These are phyloP conservation scores for Leccinellum rugosiceps DNA, from an alignment of 768 basidiomycete genomes.

Conservation along the genomic window DNA sequence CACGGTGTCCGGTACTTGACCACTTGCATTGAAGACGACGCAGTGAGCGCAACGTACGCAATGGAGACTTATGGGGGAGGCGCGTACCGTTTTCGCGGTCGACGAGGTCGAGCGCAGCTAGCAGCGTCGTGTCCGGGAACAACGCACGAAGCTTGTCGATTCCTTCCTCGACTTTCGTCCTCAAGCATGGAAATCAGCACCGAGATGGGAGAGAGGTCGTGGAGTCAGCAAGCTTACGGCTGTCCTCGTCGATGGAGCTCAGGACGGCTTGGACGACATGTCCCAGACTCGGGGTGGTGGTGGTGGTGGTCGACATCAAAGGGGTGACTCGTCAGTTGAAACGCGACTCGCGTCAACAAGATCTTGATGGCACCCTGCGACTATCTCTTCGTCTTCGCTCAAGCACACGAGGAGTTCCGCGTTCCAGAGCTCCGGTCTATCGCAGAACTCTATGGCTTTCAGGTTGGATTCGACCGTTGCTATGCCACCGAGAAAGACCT, in stretches of 20 bases:
- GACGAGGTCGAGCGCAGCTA: slow-evolving; percentile 75
- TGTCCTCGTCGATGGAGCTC: slow-evolving; percentile 31
- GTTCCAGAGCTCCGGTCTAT: slow-evolving; percentile 80
- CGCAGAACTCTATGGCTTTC: slow-evolving; percentile 69
- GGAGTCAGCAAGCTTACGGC: slow-evolving; percentile 23
- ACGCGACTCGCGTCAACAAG: background rate
- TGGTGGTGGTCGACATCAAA: slow-evolving; percentile 18
- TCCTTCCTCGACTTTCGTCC: slow-evolving; percentile 42
- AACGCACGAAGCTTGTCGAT: slow-evolving; percentile 54
- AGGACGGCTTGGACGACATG: slow-evolving; percentile 33
- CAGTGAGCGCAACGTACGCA: background rate
- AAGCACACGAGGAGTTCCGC: slow-evolving; percentile 77
- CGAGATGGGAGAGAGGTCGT: background rate
- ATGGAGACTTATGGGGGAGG: background rate
- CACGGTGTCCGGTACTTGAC: slow-evolving; percentile 56
- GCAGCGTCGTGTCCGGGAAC: slow-evolving; percentile 58
- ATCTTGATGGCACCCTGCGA: slow-evolving; percentile 21
- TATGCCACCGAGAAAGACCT: slow-evolving; percentile 39
- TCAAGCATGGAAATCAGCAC: background rate
- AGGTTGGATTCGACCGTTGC: slow-evolving; percentile 40
- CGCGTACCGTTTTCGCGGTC: slow-evolving; percentile 63
- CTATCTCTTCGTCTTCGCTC: slow-evolving; percentile 76
- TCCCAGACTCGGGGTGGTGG: slow-evolving; percentile 13
- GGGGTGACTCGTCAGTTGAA: background rate
- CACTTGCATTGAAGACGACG: slow-evolving; percentile 39